Base-by-base conservation (phyloP, 805 yeast genomes). In the Wickerhamomyces queroliae region DNA sequence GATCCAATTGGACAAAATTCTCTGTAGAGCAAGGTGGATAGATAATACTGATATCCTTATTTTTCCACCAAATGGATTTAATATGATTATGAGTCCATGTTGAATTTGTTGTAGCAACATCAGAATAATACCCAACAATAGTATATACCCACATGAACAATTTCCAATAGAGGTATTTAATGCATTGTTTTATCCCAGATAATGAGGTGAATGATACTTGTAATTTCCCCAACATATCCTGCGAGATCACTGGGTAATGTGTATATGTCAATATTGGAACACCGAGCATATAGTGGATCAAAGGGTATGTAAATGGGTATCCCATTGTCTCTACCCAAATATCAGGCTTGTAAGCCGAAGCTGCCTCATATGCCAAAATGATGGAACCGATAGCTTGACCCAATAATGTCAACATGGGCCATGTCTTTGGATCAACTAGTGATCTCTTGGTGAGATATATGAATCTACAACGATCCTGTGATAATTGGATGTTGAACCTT, bases 271-370 rank as follows among this genome's bases (percentile, higher is more conserved):
- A 63, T 21, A 93, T 73, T 1, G 99, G 99, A 22, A 88, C 65
- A 44, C 72, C 70, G 27, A 85, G 67, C 35, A 77, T 61, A 47
- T 66, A 55, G 18, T 71, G 59, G 0, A 85, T 78, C 18, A 83
- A 55, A 2, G 87, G 85, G 59, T 89, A 91, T 19, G 83, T 66
- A 42, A 91, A 93, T 4, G 99, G 97, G 39, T 85, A 78, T 0
- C 99, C 99, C 74, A 88, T 82, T 1, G 99, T 90, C 55, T 93
- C 99, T 26, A 93, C 71, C 77, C 89, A 88, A n/a, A 88, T 70
- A 58, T 93, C 98, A 0, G 98, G 97, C 24, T 48, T 41, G 30
- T 86, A 69, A 48, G 71, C 72, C 41, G 64, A 61, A 43, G 89
- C 60, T 1, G 95, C 95, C 55, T 84, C 90, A 38, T 77, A 60